Percentiles rank a stretch among this genome's conserved stretches.
phyloP scores from a whole-genome alignment of 495 filamentous ascomycete genomes.

The Talaromyces wortmannii region DNA sequence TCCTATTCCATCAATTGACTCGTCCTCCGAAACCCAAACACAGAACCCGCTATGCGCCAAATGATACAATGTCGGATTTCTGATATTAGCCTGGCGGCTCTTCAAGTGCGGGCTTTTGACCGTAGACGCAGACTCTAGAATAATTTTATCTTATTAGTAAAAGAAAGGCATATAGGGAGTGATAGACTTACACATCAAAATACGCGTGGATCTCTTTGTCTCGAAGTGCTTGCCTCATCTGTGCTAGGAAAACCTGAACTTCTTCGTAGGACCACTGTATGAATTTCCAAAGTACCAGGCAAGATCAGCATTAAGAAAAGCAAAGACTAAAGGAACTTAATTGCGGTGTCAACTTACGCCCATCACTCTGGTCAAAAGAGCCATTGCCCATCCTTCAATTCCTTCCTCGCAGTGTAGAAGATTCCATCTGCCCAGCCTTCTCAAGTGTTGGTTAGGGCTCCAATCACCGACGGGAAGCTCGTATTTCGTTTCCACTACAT shows the following conservation, averaged over 20 bases:
- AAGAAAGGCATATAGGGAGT: background rate
- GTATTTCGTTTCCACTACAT: conserved; percentile 50
- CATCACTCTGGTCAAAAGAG: conserved; percentile 52
- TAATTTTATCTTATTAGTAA: background rate
- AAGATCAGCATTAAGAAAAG: background rate
- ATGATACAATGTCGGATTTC: background rate
- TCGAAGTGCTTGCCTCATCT: conserved; percentile 14
- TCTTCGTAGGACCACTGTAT: conserved; percentile 32
- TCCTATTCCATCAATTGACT: no score
- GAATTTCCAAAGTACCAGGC: conserved; percentile 47
- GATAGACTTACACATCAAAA: conserved; percentile 16
- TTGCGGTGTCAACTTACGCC: conserved; percentile 17
- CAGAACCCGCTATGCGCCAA: background rate
- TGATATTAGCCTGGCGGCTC: background rate
- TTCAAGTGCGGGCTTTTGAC: background rate
- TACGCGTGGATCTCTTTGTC: conserved; percentile 17
- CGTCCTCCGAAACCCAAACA: background rate
- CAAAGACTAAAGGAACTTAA: background rate
- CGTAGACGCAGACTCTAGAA: background rate
- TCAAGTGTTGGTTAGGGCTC: conserved; percentile 57
- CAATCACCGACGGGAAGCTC: conserved; percentile 59
- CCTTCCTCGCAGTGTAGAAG: conserved; percentile 53
- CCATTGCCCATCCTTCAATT: conserved; percentile 49
- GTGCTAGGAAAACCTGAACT: conserved; percentile 15
- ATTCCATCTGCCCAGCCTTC: conserved; percentile 59